Conservation (phyloP, 192 early-diverging fungal genomes). For the Coemansia sp. region DNA sequence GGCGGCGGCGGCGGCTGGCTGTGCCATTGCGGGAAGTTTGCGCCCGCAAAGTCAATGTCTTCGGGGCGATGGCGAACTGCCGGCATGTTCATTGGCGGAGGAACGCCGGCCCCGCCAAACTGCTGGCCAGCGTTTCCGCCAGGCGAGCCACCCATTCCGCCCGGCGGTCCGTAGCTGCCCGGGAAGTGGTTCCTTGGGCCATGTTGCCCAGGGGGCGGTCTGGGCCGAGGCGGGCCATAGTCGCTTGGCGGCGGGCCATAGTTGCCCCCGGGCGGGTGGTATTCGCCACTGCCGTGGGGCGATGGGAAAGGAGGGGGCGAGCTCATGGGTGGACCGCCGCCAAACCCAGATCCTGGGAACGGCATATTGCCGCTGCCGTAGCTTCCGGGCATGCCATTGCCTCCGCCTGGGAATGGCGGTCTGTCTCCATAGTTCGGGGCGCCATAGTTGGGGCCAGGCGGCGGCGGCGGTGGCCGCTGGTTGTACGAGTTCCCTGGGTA, state of each 20-base stretch:
- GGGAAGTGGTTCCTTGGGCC: conserved; percentile 3
- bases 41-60: conserved; percentile 47
- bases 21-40: conserved; percentile 46
- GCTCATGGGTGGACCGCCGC: conserved; percentile 7
- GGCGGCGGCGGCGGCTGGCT: conserved; percentile 21
- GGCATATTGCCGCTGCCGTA: conserved; percentile 2
- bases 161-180: not conserved
- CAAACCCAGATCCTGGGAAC: conserved; percentile 15
- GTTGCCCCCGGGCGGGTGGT: conserved; percentile 3
- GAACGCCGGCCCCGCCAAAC: conserved; percentile 15
- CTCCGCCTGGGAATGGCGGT: conserved; percentile 11
- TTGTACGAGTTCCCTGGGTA: conserved; percentile 6
- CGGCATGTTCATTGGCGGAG: conserved; percentile 40
- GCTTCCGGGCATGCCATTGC: conserved; percentile 1
- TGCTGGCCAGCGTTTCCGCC: conserved; percentile 4
- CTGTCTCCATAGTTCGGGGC: not conserved
- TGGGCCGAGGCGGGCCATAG: conserved; percentile 2
- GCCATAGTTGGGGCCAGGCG: conserved; percentile 1
- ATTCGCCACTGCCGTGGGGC: conserved; percentile 6
- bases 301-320: conserved; percentile 8
- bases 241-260: conserved; percentile 11
- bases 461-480: not conserved
- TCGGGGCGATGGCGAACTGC: conserved; percentile 33
- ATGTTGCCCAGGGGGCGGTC: conserved; percentile 3
- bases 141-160: conserved; percentile 9